These are phyloP conservation scores for Wickerhamomyces alni DNA, from an alignment of 805 yeast species.

Conservation along the genomic window DNA sequence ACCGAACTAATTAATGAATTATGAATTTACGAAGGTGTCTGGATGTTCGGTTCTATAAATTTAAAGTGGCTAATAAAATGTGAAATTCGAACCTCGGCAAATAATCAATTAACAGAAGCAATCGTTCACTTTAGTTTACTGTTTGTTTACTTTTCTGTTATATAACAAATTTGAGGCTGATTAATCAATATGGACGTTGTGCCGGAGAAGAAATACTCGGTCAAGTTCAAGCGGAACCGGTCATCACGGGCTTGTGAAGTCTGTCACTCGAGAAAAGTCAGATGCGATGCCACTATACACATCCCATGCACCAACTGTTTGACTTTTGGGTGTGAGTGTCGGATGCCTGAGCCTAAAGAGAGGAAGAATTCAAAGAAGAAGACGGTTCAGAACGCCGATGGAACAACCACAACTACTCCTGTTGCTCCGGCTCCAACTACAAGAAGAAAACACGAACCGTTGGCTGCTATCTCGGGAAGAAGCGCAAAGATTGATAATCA, in stretches of 20 bases:
- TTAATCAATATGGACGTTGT: too few relatives aligned
- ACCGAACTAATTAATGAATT: too few relatives aligned
- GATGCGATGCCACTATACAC: slow-evolving; percentile 61
- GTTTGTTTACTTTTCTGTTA: too few relatives aligned
- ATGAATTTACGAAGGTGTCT: too few relatives aligned
- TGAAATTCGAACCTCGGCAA: too few relatives aligned
- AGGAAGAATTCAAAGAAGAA: slow-evolving; percentile 29
- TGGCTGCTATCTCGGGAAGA: slow-evolving; percentile 27
- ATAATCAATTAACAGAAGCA: too few relatives aligned
- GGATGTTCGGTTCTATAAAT: too few relatives aligned
- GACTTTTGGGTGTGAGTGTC: slow-evolving; percentile 68
- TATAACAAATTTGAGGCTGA: too few relatives aligned
- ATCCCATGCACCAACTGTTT: slow-evolving; percentile 66
- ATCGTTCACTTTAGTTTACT: too few relatives aligned
- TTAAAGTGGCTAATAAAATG: too few relatives aligned
- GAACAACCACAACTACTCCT: background rate
- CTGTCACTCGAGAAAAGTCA: slow-evolving; percentile 75
- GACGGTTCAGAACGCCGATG: slow-evolving; percentile 6
- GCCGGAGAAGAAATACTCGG: slow-evolving; percentile 32
- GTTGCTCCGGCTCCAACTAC: slow-evolving; percentile 14
- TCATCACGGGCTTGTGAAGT: slow-evolving; percentile 71
- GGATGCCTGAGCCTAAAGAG: slow-evolving; percentile 54
- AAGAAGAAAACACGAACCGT: slow-evolving; percentile 27
- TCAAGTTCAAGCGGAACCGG: slow-evolving; percentile 36
- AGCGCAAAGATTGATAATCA: slow-evolving; percentile 23